Conservation (phyloP, 495 filamentous ascomycete species). For the Delitschia confertaspora region DNA sequence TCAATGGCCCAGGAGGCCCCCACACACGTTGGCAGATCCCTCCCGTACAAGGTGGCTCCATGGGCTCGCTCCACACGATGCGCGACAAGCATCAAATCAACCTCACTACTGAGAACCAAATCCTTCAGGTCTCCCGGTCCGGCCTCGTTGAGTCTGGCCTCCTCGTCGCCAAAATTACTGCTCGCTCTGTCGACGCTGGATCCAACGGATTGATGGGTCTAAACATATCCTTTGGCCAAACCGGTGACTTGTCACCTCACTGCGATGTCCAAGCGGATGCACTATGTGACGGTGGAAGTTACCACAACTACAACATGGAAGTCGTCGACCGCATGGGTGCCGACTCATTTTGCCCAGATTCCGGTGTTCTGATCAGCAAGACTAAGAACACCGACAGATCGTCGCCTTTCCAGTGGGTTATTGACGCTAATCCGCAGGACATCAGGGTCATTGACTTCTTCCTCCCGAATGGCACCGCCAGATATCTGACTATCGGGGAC, state of each 20-base stretch:
- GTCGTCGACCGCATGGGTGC: conserved; percentile 40
- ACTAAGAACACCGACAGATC: conserved; percentile 22
- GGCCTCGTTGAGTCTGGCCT: conserved; percentile 34
- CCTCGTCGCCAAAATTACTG: conserved; percentile 35
- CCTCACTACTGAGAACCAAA: conserved; percentile 29
- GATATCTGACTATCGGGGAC: conserved; percentile 32
- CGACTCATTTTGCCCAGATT: conserved; percentile 37
- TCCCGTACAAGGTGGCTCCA: conserved; percentile 30
- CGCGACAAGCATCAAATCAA: conserved; percentile 38
- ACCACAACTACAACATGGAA: conserved; percentile 37
- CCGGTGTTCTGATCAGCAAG: conserved; percentile 41
- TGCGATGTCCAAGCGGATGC: conserved; percentile 35
- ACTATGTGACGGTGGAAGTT: conserved; percentile 37
- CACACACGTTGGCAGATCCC: conserved; percentile 40
- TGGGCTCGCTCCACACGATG: conserved; percentile 39
- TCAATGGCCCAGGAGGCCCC: conserved; percentile 40
- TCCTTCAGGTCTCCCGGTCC: conserved; percentile 33
- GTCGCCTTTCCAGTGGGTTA: conserved; percentile 38
- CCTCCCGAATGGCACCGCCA: conserved; percentile 15
- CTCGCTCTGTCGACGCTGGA: conserved; percentile 32
- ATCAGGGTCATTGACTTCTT: conserved; percentile 18
- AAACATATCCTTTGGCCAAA: conserved; percentile 28
- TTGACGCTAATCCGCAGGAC: conserved; percentile 39
- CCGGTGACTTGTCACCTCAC: conserved; percentile 30
- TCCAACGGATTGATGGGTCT: conserved; percentile 33